Conservation (phyloP, 805 yeast genomes). For the Hanseniaspora taiwanica region DNA sequence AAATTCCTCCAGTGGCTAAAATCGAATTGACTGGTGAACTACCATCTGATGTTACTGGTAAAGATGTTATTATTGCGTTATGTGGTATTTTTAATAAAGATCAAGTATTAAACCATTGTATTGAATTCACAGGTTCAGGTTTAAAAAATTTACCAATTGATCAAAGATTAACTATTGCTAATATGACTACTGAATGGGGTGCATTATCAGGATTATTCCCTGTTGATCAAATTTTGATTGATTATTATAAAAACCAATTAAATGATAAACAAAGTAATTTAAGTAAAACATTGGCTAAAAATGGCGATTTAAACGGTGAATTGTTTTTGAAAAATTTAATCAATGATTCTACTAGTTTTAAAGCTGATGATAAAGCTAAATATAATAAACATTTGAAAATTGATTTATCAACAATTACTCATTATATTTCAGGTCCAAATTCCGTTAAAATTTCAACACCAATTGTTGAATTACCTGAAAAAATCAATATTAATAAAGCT, state of each 20-base stretch:
- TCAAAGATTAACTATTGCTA: slow-evolving; percentile 83
- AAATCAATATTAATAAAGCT: slow-evolving; percentile 78
- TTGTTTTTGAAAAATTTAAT: slow-evolving; percentile 9
- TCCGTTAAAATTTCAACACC: slow-evolving; percentile 86
- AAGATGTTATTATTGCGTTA: slow-evolving; percentile 90
- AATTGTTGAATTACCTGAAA: slow-evolving; percentile 57
- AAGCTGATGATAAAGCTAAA: slow-evolving; percentile 62
- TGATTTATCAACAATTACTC: slow-evolving; percentile 70
- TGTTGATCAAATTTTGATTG: slow-evolving; percentile 65
- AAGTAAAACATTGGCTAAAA: slow-evolving; percentile 20
- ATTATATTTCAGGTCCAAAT: slow-evolving; percentile 92
- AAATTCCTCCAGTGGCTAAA: slow-evolving; percentile 95
- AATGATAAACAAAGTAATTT: slow-evolving; percentile 13
- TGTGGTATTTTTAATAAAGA: slow-evolving; percentile 90
- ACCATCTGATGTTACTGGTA: slow-evolving; percentile 84
- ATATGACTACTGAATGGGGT: slow-evolving; percentile 99
- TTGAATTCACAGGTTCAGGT: slow-evolving; percentile 84
- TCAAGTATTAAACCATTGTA: slow-evolving; percentile 86
- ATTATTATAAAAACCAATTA: slow-evolving; percentile 65
- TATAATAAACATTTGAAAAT: slow-evolving; percentile 82
- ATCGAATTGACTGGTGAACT: slow-evolving; percentile 75
- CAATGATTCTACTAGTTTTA: slow-evolving; percentile 8
- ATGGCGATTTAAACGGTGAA: slow-evolving; percentile 15
- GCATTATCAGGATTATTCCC: slow-evolving; percentile 96
- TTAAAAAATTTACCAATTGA: slow-evolving; percentile 59